These are phyloP conservation scores for Podaxis carcinomalis DNA, from an alignment of 768 basidiomycete species.

Conservation along the genomic window DNA sequence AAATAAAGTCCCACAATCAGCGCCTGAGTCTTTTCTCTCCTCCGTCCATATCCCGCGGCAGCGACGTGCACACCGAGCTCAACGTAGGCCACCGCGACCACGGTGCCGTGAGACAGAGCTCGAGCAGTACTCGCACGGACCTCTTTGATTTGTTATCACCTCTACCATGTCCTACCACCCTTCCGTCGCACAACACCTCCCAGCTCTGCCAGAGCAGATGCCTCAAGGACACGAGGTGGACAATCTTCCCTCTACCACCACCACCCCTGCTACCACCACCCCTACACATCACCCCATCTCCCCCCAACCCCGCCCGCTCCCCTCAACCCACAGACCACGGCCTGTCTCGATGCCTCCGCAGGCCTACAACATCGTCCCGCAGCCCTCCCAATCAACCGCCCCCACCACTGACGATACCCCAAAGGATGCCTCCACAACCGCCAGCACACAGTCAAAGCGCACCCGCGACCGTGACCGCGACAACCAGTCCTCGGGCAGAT, in stretches of 20 bases:
- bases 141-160: conserved; percentile 1
- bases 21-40: background rate
- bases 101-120: background rate
- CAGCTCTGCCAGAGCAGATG: conserved; percentile 48
- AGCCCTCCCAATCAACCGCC: conserved; percentile 4
- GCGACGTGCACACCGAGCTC: background rate
- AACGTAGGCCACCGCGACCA: background rate
- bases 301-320: conserved; percentile 24
- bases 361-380: conserved; percentile 25
- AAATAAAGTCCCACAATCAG: conserved; percentile 14
- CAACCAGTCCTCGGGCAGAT: background rate
- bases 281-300: conserved; percentile 20
- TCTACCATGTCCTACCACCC: conserved; percentile 35
- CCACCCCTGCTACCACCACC: conserved; percentile 32
- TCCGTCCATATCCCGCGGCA: background rate
- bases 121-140: conserved; percentile 1
- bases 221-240: conserved; percentile 63
- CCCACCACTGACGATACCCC: conserved; percentile 11
- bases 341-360: conserved; percentile 79
- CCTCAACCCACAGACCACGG: conserved; percentile 44
- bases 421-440: background rate
- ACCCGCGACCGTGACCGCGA: conserved; percentile 11
- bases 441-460: conserved; percentile 14
- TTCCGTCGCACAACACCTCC: conserved; percentile 39
- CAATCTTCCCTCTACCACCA: conserved; percentile 34